phyloP scores from a whole-genome alignment of 805 yeast species.

The Metahyphopichia silvanorum region DNA sequence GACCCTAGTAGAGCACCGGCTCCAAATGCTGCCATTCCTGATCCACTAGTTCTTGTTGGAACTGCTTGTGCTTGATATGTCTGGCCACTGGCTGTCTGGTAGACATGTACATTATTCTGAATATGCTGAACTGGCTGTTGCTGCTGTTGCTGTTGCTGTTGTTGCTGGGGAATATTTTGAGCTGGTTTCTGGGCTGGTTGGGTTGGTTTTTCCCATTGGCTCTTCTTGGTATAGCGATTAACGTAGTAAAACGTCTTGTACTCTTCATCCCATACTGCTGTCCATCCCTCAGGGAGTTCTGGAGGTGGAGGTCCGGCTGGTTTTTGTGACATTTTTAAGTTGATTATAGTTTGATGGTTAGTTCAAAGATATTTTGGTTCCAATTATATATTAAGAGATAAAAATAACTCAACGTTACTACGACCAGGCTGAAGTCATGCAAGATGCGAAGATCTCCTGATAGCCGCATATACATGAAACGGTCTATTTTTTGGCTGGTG shows the following conservation, averaged over 20 bases:
- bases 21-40: slow-evolving; percentile 1
- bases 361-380: too few relatives aligned
- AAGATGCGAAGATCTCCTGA: too few relatives aligned
- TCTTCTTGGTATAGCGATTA: slow-evolving; percentile 20
- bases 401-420: too few relatives aligned
- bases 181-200: slow-evolving; percentile 4
- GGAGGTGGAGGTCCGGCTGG: slow-evolving; percentile 9
- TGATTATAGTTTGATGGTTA: too few relatives aligned
- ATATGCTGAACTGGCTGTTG: slow-evolving; percentile 2
- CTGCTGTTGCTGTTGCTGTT: slow-evolving; percentile 2
- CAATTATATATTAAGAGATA: too few relatives aligned
- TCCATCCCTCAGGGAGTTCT: slow-evolving; percentile 28
- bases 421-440: too few relatives aligned
- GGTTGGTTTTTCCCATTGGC: slow-evolving; percentile 28
- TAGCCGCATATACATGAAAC: too few relatives aligned
- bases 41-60: not conserved
- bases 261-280: slow-evolving; percentile 32
- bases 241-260: slow-evolving; percentile 24
- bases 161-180: slow-evolving; percentile 2
- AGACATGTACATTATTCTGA: slow-evolving; percentile 1
- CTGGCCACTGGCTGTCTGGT: not conserved
- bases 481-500: too few relatives aligned
- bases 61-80: slow-evolving; percentile 1
- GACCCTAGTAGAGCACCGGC: not conserved
- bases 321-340: too few relatives aligned